Evolutionary conservation across 2,329 filamentous ascomycete species (phyloP), one percentile per base, ranked within the genome.

Genomic region (Clonostachys byssicola): DNA sequence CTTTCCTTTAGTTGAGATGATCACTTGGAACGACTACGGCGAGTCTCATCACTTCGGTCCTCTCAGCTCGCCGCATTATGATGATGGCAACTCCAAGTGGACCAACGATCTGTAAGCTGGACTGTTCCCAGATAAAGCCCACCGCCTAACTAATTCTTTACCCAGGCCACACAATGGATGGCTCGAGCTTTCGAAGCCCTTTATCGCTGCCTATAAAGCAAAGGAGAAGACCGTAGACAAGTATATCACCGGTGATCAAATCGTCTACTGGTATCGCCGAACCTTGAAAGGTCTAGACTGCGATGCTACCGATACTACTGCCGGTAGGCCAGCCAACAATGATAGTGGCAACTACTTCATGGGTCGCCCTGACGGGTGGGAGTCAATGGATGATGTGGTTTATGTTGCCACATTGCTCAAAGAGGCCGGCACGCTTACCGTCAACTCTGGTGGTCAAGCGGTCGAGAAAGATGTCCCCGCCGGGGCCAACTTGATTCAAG

Each of bases 231-330:
- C 61, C 3, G 60, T 63, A 10, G 51, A 56, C 44, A 78, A 39
- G 50, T 71, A 71, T 59, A 72, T 78, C 51, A 60, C 61, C 35
- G 59, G 67, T 10, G 77, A 81, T 18, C 66, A 75, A 57, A 57
- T 80, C 13, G 60, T 77, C 34, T 80, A 80, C 63, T 81, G 77
- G 77, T 80, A 78, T 58, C 70, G 77, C 2, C 75, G 74, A 3
- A 76, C 71, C 2, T 68, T 70, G 1, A 71, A 66, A 50, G 49
- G 52, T 10, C 54, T 75, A 34, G 56, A 76, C 56, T 80, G 77
- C 57, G 74, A 77, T 49, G 57, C 69, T 6, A 80, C 76, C 13
- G 76, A 80, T 53, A 78, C 72, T 1, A 76, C 73, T 1, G 66
- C 70, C 51, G 66, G 62, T 30, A 30, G 23, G 17, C 59, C 60